Evolutionary conservation across 768 basidiomycete species (phyloP), one percentile per base, ranked within the genome.

Genomic region (Boletus rufocinnamomeus): DNA sequence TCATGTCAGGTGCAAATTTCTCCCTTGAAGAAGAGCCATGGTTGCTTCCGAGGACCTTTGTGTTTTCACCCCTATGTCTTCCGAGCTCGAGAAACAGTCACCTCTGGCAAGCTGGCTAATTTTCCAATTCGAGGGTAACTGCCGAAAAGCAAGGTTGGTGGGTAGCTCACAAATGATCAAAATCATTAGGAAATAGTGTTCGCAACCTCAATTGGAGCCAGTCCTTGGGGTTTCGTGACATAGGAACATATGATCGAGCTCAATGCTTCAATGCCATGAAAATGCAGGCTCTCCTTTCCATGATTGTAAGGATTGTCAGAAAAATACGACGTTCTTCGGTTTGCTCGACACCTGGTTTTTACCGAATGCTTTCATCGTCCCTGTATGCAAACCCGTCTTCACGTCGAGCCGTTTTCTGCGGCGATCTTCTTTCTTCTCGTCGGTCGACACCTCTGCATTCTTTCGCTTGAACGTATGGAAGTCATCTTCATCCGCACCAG

Each of bases 401-500:
- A 83, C 69, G 51, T 79, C 78, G 1, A 77, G 69, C 59, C 62
- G 63, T 48, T 77, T 77, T 69, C 74, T 82, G 53, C 63, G 61
- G 59, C 75, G 80, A 28, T 77, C 78, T 41, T 78, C 78, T 45
- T 67, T 70, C 64, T 80, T 84, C 66, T 88, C 85, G 28, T 85
- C 83, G 30, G 73, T 78, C 30, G 89, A 84, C 0, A 91, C 77
- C 58, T 87, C 84, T 11, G 71, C 74, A 46, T 78, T 83, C 53
- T 76, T 81, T 45, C 93, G 82, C 69, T 87, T 88, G 71, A 94
- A 81, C 1, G 79, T 78, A 71, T 95, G 94, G 75, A 95, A 97
- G 70, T 97, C 95, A 68, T 98, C 95, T 72, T 98, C 95, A 69
- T 98, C 95, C 10, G 95, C 88, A 25, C 93, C 93, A 0, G 82